Conservation (phyloP, 106 monocot genomes). For the Apostasia shenzhenica region DNA sequence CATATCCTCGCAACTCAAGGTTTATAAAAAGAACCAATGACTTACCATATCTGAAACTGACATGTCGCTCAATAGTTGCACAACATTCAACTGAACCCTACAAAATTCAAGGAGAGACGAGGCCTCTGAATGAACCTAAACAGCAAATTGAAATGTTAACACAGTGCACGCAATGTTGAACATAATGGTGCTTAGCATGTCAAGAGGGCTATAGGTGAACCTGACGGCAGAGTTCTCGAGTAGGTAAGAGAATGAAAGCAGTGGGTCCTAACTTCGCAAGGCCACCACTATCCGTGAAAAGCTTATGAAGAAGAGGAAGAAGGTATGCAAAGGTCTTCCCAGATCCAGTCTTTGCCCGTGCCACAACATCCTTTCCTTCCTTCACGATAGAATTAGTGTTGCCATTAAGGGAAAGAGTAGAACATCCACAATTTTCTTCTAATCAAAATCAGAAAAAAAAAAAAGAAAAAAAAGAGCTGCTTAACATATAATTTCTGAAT, state of each 20-base stretch:
- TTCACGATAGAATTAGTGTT: slow-evolving; percentile 10
- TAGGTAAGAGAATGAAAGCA: slow-evolving; percentile 67
- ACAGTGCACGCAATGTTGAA: not conserved
- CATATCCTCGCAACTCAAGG: not conserved
- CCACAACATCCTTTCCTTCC: slow-evolving; percentile 93
- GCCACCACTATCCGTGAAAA: slow-evolving; percentile 35
- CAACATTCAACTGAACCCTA: slow-evolving; percentile 56
- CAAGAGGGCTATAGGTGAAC: slow-evolving; percentile 8
- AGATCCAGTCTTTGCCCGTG: slow-evolving; percentile 79
- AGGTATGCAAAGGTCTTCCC: slow-evolving; percentile 89
- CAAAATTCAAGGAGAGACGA: slow-evolving; percentile 72
- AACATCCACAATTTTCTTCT: not conserved
- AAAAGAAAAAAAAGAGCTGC: not conserved
- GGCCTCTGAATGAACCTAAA: slow-evolving; percentile 60
- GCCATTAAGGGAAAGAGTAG: slow-evolving; percentile 1
- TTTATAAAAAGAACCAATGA: not conserved
- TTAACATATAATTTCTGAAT: not conserved
- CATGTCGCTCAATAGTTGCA: slow-evolving; percentile 63
- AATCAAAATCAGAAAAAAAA: not conserved
- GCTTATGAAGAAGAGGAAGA: slow-evolving; percentile 80
- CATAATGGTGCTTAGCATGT: no score
- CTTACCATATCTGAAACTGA: slow-evolving; percentile 46
- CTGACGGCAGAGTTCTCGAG: slow-evolving; percentile 79
- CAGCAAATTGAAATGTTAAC: not conserved
- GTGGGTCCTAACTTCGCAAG: slow-evolving; percentile 42